Percentiles rank a stretch among this genome's conserved stretches.
Evolutionary conservation across 2,329 filamentous ascomycete species (phyloP).

Genomic region (Magnaporthales sp.): DNA sequence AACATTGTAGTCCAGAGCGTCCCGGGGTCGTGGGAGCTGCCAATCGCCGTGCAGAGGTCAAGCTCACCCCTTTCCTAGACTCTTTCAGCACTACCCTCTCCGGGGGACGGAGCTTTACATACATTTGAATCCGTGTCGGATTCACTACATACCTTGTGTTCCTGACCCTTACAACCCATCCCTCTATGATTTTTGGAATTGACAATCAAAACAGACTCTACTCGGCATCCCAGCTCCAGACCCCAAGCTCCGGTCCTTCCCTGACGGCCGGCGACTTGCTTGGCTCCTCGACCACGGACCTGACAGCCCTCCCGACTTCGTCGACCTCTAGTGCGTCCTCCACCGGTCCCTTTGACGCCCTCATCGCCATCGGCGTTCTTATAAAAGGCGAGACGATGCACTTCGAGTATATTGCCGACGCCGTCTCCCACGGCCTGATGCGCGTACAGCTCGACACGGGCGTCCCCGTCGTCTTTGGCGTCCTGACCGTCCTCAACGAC

Average conservation of each 20-base stretch:
- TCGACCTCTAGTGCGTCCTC: slow-evolving; percentile 25
- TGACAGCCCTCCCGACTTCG: slow-evolving; percentile 37
- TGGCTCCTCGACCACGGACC: slow-evolving; percentile 58
- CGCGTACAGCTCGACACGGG: slow-evolving; percentile 82
- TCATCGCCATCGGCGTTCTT: slow-evolving; percentile 90
- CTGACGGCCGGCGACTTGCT: slow-evolving; percentile 69
- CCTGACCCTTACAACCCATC: too few species aligned
- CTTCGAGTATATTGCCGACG: slow-evolving; percentile 96
- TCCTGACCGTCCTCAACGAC: slow-evolving; percentile 82
- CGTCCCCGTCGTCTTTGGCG: slow-evolving; percentile 83
- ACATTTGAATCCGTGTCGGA: too few species aligned
- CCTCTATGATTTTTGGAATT: too few species aligned
- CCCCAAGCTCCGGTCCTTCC: slow-evolving; percentile 53
- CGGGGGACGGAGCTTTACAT: too few species aligned
- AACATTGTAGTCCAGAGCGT: slow-evolving; percentile 89
- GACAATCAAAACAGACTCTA: slow-evolving; percentile 64
- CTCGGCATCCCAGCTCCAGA: slow-evolving; percentile 78
- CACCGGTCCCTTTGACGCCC: slow-evolving; percentile 72
- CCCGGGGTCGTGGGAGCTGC: slow-evolving; percentile 90
- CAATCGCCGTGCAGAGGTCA: slow-evolving; percentile 79
- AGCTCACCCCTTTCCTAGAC: slow-evolving; percentile 15
- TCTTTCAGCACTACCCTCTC: slow-evolving; percentile 2
- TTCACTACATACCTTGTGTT: too few species aligned
- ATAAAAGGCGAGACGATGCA: slow-evolving; percentile 99
- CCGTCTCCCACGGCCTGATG: slow-evolving; percentile 89